phyloP scores from a whole-genome alignment of 2,329 filamentous ascomycete genomes.

The Fusarium coicis region DNA sequence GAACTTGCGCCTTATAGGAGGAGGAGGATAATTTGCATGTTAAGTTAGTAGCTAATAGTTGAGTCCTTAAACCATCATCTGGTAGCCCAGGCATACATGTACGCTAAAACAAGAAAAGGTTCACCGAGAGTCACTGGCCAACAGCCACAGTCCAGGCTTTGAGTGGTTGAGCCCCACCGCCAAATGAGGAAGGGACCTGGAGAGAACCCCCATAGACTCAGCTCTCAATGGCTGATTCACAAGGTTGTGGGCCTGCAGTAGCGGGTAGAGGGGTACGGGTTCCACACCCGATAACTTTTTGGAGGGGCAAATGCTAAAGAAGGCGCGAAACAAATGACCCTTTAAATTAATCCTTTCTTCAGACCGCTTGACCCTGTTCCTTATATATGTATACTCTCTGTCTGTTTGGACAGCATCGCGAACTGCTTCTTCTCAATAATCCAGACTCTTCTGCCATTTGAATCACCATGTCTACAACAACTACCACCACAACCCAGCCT shows the following conservation, averaged over 20 bases:
- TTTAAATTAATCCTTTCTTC: constrained; percentile 40
- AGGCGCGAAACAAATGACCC: constrained; percentile 32
- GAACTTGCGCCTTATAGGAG: neutral
- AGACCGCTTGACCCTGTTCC: constrained; percentile 33
- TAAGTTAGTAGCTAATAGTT: neutral
- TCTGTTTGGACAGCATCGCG: neutral
- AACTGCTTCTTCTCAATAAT: neutral
- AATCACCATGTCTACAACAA: constrained; percentile 48
- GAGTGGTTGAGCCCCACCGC: constrained; percentile 38
- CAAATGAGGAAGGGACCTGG: constrained; percentile 26
- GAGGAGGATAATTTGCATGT: neutral
- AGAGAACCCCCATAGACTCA: constrained; percentile 7
- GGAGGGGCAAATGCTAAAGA: constrained; percentile 44
- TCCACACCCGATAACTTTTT: constrained; percentile 33
- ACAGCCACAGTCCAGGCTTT: constrained; percentile 17
- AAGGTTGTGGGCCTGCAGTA: constrained; percentile 31
- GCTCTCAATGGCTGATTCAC: constrained; percentile 35
- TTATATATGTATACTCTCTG: constrained; percentile 6
- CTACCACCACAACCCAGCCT: constrained; percentile 60
- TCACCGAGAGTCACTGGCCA: constrained; percentile 43
- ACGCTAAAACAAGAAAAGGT: constrained; percentile 35
- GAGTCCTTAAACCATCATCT: neutral
- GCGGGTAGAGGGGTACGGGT: constrained; percentile 35
- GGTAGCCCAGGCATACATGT: neutral
- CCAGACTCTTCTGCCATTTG: neutral